Evolutionary conservation across 2,329 filamentous ascomycete genomes (phyloP).

Genomic region (Rhynchosporium agropyri): DNA sequence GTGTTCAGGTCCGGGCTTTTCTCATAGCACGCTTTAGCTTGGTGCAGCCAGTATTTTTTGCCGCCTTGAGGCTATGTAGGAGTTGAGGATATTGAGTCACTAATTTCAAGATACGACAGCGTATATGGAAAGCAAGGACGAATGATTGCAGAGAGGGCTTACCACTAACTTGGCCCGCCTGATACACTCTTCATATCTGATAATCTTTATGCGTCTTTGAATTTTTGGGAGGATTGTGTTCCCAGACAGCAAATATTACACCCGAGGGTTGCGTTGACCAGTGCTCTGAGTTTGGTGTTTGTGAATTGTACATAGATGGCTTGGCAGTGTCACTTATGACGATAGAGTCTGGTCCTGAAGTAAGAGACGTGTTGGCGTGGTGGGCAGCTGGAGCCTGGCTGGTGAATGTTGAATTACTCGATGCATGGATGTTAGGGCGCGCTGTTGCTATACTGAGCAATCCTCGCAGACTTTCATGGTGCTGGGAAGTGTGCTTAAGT

Average conservation of each 20-base stretch:
- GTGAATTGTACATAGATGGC: background rate
- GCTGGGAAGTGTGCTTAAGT: background rate
- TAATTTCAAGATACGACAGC: too few species aligned
- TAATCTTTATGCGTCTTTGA: background rate
- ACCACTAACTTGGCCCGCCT: too few species aligned
- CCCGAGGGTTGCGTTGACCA: conserved; percentile 6
- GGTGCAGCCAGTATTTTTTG: too few species aligned
- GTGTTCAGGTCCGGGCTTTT: too few species aligned
- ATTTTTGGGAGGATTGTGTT: conserved; percentile 4
- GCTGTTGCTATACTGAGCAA: too few species aligned
- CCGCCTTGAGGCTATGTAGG: too few species aligned
- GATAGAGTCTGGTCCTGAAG: conserved; percentile 5
- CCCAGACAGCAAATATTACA: background rate
- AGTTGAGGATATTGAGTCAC: too few species aligned
- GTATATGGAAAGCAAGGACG: too few species aligned
- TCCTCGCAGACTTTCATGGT: background rate
- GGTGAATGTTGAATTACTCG: background rate
- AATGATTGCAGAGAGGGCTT: too few species aligned
- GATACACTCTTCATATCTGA: too few species aligned
- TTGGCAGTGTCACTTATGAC: background rate
- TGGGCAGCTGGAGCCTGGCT: background rate
- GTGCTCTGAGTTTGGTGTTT: conserved; percentile 3
- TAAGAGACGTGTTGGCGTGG: background rate
- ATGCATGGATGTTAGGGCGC: background rate
- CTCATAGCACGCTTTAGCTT: too few species aligned